Evolutionary conservation across 2,329 filamentous ascomycete genomes (phyloP).

Genomic region (Lasiodiplodia theobromae): DNA sequence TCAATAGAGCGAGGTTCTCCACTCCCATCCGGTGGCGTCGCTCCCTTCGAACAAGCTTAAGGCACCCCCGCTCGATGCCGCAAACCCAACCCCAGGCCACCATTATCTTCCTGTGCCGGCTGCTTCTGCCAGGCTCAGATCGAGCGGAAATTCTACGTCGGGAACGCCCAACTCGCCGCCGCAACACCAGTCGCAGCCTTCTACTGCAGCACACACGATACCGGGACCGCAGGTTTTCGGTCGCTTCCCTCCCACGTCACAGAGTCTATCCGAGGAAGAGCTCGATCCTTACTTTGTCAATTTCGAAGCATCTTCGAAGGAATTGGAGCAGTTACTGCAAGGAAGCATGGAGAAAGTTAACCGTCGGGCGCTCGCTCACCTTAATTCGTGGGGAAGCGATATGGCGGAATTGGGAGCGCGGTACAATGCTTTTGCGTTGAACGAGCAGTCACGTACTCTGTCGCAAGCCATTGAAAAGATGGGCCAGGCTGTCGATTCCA

Average conservation of each 20-base stretch:
- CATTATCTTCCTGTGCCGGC: constrained; percentile 86
- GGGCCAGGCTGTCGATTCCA: constrained; percentile 93
- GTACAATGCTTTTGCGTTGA: constrained; percentile 96
- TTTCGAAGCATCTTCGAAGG: constrained; percentile 90
- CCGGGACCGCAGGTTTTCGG: constrained; percentile 71
- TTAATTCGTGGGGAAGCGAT: constrained; percentile 84
- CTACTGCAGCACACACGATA: constrained; percentile 63
- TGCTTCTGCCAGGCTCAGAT: constrained; percentile 83
- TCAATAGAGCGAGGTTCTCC: constrained; percentile 85
- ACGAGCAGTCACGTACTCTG: constrained; percentile 86
- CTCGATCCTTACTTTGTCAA: constrained; percentile 95
- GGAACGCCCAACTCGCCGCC: constrained; percentile 65
- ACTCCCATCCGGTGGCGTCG: constrained; percentile 87
- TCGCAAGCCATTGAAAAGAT: constrained; percentile 92
- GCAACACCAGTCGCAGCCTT: constrained; percentile 56
- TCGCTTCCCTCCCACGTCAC: constrained; percentile 82
- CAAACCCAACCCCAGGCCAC: constrained; percentile 89
- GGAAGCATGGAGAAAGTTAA: constrained; percentile 98
- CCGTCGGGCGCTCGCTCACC: constrained; percentile 82
- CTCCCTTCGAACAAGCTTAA: constrained; percentile 94
- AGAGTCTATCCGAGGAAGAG: constrained; percentile 82
- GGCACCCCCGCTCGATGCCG: constrained; percentile 91
- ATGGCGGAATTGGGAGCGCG: constrained; percentile 92
- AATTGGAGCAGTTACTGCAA: constrained; percentile 85
- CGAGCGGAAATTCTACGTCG: constrained; percentile 51